Evolutionary conservation across 2,329 filamentous ascomycete genomes (phyloP).

Genomic region (Trichoderma semiorbis): DNA sequence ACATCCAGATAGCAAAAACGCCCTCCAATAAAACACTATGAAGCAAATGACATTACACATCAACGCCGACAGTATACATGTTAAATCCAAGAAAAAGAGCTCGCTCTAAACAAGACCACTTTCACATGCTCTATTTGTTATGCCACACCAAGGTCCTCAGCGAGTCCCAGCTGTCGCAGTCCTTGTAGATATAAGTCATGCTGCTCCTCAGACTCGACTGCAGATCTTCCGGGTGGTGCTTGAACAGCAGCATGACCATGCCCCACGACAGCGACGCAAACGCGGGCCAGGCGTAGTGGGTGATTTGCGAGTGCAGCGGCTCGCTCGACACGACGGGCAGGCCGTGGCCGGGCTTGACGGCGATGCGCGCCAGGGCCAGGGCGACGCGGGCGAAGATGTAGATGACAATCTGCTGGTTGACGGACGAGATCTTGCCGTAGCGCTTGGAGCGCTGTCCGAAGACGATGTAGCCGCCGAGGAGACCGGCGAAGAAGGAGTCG

Average conservation of each 20-base stretch:
- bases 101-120: background rate
- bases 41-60: background rate
- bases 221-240: constrained; percentile 84
- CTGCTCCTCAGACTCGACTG: constrained; percentile 88
- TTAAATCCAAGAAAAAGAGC: background rate
- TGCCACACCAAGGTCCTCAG: constrained; percentile 81
- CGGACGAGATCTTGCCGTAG: constrained; percentile 66
- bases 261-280: constrained; percentile 93
- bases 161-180: constrained; percentile 87
- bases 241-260: constrained; percentile 91
- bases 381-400: constrained; percentile 94
- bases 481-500: constrained; percentile 81
- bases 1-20: background rate
- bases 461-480: constrained; percentile 87
- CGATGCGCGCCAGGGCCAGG: constrained; percentile 77
- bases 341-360: constrained; percentile 62
- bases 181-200: constrained; percentile 95
- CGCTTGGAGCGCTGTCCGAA: constrained; percentile 69
- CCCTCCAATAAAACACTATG: background rate
- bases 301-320: constrained; percentile 48
- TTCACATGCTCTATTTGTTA: constrained; percentile 56
- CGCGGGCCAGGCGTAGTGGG: constrained; percentile 79
- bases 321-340: constrained; percentile 50
- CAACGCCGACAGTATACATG: background rate
- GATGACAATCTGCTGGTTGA: constrained; percentile 96